Evolutionary conservation across 352 stramenopile species (phyloP).

Genomic region (Phytophthora pistaciae): DNA sequence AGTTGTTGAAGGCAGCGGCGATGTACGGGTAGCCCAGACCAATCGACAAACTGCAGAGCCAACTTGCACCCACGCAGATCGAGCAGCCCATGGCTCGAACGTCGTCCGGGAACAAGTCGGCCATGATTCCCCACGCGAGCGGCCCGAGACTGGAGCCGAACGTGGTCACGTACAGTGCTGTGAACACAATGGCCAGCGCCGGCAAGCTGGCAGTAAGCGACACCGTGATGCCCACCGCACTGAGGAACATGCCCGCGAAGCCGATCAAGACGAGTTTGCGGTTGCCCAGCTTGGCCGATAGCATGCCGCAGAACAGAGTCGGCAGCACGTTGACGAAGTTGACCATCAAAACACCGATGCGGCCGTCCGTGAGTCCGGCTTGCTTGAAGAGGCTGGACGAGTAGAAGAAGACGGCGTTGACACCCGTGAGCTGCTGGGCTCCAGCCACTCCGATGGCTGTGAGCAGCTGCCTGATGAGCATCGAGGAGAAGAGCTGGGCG

Average conservation of each 20-base stretch:
- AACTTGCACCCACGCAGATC: conserved; percentile 61
- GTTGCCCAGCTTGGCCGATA: conserved; percentile 57
- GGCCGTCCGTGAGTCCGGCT: conserved; percentile 61
- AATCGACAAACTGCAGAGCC: conserved; percentile 56
- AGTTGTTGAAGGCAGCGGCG: conserved; percentile 46
- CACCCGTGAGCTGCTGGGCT: conserved; percentile 65
- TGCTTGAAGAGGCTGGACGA: conserved; percentile 69
- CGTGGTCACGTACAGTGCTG: conserved; percentile 54
- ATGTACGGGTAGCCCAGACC: conserved; percentile 70
- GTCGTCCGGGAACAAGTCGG: conserved; percentile 67
- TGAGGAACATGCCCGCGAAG: conserved; percentile 58
- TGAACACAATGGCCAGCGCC: conserved; percentile 61
- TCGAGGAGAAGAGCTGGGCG: conserved; percentile 19
- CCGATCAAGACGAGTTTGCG: conserved; percentile 56
- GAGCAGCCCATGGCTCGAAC: conserved; percentile 59
- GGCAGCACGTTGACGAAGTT: conserved; percentile 67
- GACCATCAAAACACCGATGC: conserved; percentile 64
- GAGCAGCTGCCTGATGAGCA: conserved; percentile 51
- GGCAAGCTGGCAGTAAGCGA: conserved; percentile 36
- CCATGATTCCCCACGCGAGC: conserved; percentile 58
- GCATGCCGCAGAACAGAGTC: conserved; percentile 45
- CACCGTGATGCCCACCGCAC: conserved; percentile 55
- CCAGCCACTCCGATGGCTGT: conserved; percentile 52
- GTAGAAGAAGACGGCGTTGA: conserved; percentile 83
- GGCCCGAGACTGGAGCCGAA: conserved; percentile 62